phyloP scores from a whole-genome alignment of 148 eudicot genomes.

The Linanthus parryae region DNA sequence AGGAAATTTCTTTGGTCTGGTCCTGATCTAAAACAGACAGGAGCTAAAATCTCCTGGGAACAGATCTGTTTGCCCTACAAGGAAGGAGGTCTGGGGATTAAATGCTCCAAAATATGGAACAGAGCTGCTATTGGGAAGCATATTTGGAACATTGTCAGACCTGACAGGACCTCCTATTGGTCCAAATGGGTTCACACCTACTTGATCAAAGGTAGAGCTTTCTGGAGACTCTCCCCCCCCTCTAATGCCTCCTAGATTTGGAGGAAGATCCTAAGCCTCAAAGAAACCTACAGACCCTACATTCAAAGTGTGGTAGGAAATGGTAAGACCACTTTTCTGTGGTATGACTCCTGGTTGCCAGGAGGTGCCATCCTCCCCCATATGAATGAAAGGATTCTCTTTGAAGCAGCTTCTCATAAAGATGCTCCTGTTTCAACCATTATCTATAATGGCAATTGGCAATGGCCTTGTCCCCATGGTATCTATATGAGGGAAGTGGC shows the following conservation, averaged over 20 bases:
- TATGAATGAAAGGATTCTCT: not conserved
- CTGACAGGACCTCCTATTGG: not conserved
- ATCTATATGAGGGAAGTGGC: no score
- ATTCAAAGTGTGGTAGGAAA: not conserved
- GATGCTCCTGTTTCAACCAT: not conserved
- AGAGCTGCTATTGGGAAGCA: not conserved
- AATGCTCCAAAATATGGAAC: not conserved
- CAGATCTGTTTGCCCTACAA: not conserved
- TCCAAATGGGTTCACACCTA: not conserved
- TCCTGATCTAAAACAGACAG: not conserved
- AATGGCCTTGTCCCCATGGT: no score
- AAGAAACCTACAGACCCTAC: not conserved
- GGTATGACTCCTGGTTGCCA: not conserved
- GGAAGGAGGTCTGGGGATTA: not conserved
- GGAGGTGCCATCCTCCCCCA: not conserved
- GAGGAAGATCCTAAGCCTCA: not conserved
- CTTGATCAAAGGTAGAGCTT: not conserved
- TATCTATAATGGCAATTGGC: not conserved
- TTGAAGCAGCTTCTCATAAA: not conserved
- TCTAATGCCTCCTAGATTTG: not conserved
- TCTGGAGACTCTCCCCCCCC: not conserved
- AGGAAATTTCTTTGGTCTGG: not conserved
- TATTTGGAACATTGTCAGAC: not conserved
- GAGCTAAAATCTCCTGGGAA: not conserved
- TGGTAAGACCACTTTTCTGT: not conserved